Conservation (phyloP, 176 grass and related monocot genomes). For the Oryza brachyantha region DNA sequence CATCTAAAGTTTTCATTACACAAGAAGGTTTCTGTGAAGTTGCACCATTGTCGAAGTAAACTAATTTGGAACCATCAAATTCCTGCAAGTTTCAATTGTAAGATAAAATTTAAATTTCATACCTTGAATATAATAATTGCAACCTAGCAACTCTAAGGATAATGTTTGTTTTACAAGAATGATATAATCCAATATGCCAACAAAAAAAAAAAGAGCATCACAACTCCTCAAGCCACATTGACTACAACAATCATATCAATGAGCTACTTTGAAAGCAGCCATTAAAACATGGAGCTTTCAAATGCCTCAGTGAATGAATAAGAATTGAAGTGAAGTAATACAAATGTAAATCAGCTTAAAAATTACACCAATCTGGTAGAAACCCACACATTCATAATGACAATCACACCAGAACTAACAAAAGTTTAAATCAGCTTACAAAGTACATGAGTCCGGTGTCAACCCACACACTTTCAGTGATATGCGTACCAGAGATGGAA, state of each 20-base stretch:
- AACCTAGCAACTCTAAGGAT: background rate
- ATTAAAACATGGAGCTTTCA: background rate
- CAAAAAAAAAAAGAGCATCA: background rate
- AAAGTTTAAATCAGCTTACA: background rate
- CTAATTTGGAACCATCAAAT: conserved; percentile 63
- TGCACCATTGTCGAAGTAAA: conserved; percentile 87
- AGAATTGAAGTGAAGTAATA: background rate
- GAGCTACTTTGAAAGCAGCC: background rate
- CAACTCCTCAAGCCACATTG: background rate
- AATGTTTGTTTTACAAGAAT: background rate
- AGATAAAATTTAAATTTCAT: background rate
- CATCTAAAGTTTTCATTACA: conserved; percentile 66
- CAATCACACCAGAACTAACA: background rate
- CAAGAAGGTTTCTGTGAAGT: conserved; percentile 84
- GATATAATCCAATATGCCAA: background rate
- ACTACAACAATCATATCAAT: background rate
- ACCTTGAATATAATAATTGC: background rate
- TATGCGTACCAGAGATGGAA: background rate
- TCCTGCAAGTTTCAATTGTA: conserved; percentile 48
- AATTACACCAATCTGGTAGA: background rate
- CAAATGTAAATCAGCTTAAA: background rate
- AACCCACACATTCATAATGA: background rate
- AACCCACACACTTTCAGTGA: background rate
- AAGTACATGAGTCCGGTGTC: background rate
- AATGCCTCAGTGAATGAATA: background rate